Conservation (phyloP, 148 eudicot genomes). For the Chenopodium berlandieri region DNA sequence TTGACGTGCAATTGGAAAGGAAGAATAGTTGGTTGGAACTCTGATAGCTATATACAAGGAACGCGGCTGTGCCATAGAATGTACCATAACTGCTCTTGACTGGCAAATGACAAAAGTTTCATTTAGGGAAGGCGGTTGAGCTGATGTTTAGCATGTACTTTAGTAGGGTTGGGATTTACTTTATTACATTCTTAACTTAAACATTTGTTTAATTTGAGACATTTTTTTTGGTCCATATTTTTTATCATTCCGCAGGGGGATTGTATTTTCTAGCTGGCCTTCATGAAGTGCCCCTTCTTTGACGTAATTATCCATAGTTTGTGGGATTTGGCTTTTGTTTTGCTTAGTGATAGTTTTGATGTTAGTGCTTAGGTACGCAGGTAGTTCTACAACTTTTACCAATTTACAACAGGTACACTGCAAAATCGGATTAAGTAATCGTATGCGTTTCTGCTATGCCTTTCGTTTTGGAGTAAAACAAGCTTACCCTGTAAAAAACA, state of each 20-base stretch:
- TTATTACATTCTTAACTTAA: constrained; percentile 1
- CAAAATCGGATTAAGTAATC: not conserved
- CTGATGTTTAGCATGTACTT: constrained; percentile 16
- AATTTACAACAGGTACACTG: not conserved
- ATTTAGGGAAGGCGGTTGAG: constrained; percentile 3
- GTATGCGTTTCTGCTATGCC: not conserved
- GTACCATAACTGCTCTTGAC: not conserved
- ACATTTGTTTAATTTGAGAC: not conserved
- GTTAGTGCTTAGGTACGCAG: not conserved
- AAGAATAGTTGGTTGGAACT: not conserved
- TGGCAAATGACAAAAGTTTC: not conserved
- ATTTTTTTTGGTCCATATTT: not conserved
- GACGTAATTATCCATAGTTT: not conserved
- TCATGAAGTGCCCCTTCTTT: not conserved
- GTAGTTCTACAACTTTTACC: not conserved
- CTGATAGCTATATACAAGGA: constrained; percentile 8
- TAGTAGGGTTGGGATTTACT: not conserved
- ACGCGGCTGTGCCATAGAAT: not conserved
- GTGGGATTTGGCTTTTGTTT: not conserved
- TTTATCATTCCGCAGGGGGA: not conserved
- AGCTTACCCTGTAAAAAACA: no score
- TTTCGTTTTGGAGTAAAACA: no score
- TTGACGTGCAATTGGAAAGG: not conserved
- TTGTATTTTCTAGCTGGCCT: not conserved
- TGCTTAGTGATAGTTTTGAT: not conserved